Evolutionary conservation across 2,329 filamentous ascomycete species (phyloP).

Genomic region (Esteya vermicola): DNA sequence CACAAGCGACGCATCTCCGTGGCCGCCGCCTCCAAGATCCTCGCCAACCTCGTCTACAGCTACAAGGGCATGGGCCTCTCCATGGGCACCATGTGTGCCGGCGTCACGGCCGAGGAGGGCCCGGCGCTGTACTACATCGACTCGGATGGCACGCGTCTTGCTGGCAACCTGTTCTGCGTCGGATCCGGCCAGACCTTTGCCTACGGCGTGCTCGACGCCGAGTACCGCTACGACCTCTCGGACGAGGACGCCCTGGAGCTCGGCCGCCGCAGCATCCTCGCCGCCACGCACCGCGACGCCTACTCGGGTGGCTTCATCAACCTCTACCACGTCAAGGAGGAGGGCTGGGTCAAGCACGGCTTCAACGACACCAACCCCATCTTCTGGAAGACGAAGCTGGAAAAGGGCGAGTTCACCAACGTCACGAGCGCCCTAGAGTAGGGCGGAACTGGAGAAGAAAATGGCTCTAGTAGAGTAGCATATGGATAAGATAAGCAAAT

Average conservation of each 20-base stretch:
- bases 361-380: conserved; percentile 98
- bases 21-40: conserved; percentile 92
- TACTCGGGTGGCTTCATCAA: conserved; percentile 98
- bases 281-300: conserved; percentile 93
- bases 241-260: conserved; percentile 84
- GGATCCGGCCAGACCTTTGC: conserved; percentile 97
- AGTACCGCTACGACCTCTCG: conserved; percentile 81
- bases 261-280: conserved; percentile 81
- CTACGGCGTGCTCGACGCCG: conserved; percentile 91
- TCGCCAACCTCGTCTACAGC: conserved; percentile 92
- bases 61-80: conserved; percentile 98
- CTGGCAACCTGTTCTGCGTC: conserved; percentile 95
- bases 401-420: conserved; percentile 97
- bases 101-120: conserved; percentile 88
- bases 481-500: not conserved
- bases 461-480: not conserved
- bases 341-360: conserved; percentile 96
- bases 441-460: not conserved
- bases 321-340: conserved; percentile 97
- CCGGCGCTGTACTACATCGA: conserved; percentile 99
- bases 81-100: conserved; percentile 99
- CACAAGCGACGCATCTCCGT: conserved; percentile 99
- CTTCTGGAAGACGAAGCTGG: conserved; percentile 98
- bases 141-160: conserved; percentile 81
- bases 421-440: conserved; percentile 67